phyloP scores from a whole-genome alignment of 768 basidiomycete species.

The Rhizopogon rudus region DNA sequence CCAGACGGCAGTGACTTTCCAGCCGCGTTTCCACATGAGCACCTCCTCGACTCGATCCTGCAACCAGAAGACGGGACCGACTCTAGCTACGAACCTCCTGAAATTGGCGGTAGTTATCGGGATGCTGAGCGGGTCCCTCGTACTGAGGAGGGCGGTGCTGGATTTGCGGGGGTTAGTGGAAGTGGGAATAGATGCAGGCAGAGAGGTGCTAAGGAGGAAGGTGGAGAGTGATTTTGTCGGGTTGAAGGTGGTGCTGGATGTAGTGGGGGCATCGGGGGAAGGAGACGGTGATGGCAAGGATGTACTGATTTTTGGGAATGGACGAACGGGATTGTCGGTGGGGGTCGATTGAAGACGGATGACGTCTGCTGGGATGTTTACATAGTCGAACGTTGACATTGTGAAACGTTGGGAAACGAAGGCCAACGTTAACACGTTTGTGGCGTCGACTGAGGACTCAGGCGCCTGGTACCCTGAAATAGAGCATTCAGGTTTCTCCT shows the following conservation, averaged over 20 bases:
- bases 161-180: conserved; percentile 14
- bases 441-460: no score
- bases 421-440: neutral
- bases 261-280: conserved; percentile 13
- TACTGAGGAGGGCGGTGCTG: conserved; percentile 41
- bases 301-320: conserved; percentile 38
- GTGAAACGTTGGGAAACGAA: neutral
- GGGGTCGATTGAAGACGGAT: conserved; percentile 26
- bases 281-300: conserved; percentile 30
- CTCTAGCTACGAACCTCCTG: conserved; percentile 68
- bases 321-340: conserved; percentile 16
- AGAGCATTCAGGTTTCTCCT: no score
- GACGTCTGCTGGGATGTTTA: conserved; percentile 36
- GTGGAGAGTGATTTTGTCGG: conserved; percentile 30
- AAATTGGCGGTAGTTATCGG: conserved; percentile 78
- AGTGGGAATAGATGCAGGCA: conserved; percentile 13
- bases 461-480: no score
- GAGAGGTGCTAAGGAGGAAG: conserved; percentile 20
- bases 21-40: conserved; percentile 74
- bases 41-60: conserved; percentile 87
- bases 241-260: conserved; percentile 18
- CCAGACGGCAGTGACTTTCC: conserved; percentile 69
- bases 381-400: conserved; percentile 34
- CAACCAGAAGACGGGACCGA: conserved; percentile 84
- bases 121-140: conserved; percentile 67